Conservation (phyloP, 345 rosid species). For the Boechera divaricarpa region DNA sequence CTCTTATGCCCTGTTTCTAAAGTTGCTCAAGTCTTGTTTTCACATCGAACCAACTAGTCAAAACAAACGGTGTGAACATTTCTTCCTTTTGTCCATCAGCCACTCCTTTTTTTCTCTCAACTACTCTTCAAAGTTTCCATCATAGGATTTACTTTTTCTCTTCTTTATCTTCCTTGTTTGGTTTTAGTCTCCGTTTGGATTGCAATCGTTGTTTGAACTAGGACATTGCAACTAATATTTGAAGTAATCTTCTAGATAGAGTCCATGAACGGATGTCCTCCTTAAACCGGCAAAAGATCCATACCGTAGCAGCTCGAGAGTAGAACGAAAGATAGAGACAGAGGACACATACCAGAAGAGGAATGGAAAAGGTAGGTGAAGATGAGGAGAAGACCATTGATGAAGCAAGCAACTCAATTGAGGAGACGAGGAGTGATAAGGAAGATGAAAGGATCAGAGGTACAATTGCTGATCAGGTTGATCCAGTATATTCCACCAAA, state of each 20-base stretch:
- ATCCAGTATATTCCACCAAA: slow-evolving; percentile 2
- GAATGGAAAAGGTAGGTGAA: slow-evolving; percentile 36
- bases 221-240: background rate
- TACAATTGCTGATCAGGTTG: background rate
- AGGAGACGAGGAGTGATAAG: slow-evolving; percentile 22
- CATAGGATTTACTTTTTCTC: slow-evolving; percentile 10
- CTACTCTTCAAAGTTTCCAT: slow-evolving; percentile 43
- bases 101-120: slow-evolving; percentile 14
- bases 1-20: background rate
- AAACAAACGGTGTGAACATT: background rate
- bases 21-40: background rate
- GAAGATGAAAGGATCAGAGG: slow-evolving; percentile 27
- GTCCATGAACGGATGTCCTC: background rate
- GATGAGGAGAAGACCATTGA: slow-evolving; percentile 26
- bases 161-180: slow-evolving; percentile 30
- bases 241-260: background rate
- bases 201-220: background rate
- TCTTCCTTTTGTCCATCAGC: slow-evolving; percentile 11
- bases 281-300: slow-evolving; percentile 6
- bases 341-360: slow-evolving; percentile 1
- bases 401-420: slow-evolving; percentile 30
- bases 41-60: slow-evolving; percentile 34
- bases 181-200: slow-evolving; percentile 22
- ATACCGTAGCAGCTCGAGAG: slow-evolving; percentile 8
- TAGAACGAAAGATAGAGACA: slow-evolving; percentile 1